phyloP scores from a whole-genome alignment of 441 rosid species.

The Aquilaria agallochum region DNA sequence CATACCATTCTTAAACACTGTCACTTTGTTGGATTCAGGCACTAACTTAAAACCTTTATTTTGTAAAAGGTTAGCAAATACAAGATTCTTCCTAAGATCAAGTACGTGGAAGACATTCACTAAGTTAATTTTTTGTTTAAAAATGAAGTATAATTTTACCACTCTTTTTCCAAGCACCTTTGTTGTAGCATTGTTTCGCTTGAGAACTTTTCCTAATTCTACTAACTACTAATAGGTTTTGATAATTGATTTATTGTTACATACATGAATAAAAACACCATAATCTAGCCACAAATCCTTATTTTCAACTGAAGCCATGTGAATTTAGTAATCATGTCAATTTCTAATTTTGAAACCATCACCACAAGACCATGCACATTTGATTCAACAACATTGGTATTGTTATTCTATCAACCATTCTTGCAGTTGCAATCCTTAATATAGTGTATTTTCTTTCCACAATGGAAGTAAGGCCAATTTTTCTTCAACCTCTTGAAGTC shows the following conservation, averaged over 20 bases:
- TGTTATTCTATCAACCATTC: not conserved
- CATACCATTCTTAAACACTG: too few relatives aligned
- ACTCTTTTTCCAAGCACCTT: not conserved
- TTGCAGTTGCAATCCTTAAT: not conserved
- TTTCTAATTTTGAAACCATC: too few relatives aligned
- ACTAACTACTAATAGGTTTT: not conserved
- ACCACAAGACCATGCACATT: not conserved
- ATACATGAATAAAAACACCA: not conserved
- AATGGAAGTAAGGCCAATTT: not conserved
- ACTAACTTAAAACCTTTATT: conserved; percentile 9
- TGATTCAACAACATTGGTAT: not conserved
- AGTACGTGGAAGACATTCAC: not conserved
- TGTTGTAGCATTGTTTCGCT: not conserved
- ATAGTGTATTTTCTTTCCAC: not conserved
- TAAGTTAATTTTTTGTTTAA: not conserved
- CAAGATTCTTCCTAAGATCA: not conserved
- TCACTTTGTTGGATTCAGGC: not conserved
- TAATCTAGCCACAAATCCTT: not conserved
- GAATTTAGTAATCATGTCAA: not conserved
- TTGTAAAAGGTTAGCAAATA: not conserved
- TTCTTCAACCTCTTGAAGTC: not conserved
- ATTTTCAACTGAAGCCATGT: not conserved
- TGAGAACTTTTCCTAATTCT: not conserved
- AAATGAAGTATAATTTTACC: not conserved
- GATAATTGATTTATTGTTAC: not conserved